Evolutionary conservation across 2,329 filamentous ascomycete genomes (phyloP).

Genomic region (Aspergillus novofumigatus): DNA sequence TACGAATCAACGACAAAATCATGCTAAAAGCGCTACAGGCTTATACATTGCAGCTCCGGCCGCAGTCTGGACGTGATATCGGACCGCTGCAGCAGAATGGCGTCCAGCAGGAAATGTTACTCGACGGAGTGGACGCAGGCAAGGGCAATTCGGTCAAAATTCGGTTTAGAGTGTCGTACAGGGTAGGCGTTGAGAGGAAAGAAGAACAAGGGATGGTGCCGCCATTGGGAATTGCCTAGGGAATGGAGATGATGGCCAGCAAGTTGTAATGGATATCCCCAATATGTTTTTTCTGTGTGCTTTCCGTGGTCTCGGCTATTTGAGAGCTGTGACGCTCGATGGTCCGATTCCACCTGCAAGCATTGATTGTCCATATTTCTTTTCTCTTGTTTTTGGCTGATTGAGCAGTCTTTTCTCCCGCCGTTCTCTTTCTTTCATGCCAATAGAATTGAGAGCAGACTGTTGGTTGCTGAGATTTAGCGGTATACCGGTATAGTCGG

Average conservation of each 20-base stretch:
- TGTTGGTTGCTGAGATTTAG: not conserved
- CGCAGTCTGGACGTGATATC: conserved; percentile 76
- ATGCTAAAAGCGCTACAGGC: conserved; percentile 50
- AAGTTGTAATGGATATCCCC: not conserved
- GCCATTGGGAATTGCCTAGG: conserved; percentile 67
- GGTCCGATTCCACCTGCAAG: not conserved
- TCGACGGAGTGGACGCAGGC: conserved; percentile 68
- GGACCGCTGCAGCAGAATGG: conserved; percentile 68
- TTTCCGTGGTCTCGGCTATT: not conserved
- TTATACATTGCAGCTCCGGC: conserved; percentile 74
- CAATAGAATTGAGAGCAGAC: not conserved
- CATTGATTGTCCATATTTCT: not conserved
- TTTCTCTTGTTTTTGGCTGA: not conserved
- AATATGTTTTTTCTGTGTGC: not conserved
- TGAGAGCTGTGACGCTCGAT: not conserved
- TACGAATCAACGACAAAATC: not conserved
- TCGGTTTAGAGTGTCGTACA: conserved; percentile 82
- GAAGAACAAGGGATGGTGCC: conserved; percentile 83
- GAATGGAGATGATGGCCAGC: not conserved
- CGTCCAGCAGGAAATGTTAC: conserved; percentile 74
- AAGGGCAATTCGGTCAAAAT: conserved; percentile 82
- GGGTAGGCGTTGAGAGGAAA: conserved; percentile 57
- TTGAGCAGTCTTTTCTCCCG: not conserved
- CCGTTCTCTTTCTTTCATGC: not conserved
- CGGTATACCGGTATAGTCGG: not conserved